Evolutionary conservation across 768 basidiomycete genomes (phyloP), one percentile per base, ranked within the genome.

Genomic region (Termitomyces sp.): DNA sequence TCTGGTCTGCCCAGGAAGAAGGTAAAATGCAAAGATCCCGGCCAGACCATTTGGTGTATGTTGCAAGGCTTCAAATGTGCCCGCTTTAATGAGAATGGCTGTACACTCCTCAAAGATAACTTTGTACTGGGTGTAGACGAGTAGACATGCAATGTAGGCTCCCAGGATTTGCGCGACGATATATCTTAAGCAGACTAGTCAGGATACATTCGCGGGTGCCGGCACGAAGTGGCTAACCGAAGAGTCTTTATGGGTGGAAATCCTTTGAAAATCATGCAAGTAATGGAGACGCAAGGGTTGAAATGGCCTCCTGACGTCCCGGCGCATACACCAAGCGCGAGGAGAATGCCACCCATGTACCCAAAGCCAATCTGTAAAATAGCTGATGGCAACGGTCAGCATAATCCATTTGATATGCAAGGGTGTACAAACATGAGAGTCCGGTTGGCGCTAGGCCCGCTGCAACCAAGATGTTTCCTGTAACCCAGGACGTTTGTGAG

Each of bases 141-240:
- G 57, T 39, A 86, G 69, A 54, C 79, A 81, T 0, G 84, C 88
- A 59, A 88, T 67, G 60, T 83, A 87, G 12, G 77, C 82, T 5
- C 87, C 89, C 4, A 86, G 59, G 58, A 86, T 76, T 64, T 91
- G 88, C 0, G 85, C 79, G 12, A 79, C 41, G 57, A 88, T 84
- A 63, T 86, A 89, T 68, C 85, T 87, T 9, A 0, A 3, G 5
- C 17, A 35, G 8, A 37, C 35, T 48, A 30, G 28, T 52, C 9
- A 28, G 1, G 32, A 14, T 32, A 21, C 30, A 21, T 42, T 49
- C 34, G 25, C 1, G 34, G n/a, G 8, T 12, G 25, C 25, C 28
- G 6, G 17, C 41, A 30, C 17, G 14, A 27, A 39, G 41, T 7
- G 32, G 39, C 57, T 25, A 40, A 85, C 85, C 80, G 70, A 27